phyloP scores from a whole-genome alignment of 805 yeast species.

The Trichomonascus vanleenenianus region DNA sequence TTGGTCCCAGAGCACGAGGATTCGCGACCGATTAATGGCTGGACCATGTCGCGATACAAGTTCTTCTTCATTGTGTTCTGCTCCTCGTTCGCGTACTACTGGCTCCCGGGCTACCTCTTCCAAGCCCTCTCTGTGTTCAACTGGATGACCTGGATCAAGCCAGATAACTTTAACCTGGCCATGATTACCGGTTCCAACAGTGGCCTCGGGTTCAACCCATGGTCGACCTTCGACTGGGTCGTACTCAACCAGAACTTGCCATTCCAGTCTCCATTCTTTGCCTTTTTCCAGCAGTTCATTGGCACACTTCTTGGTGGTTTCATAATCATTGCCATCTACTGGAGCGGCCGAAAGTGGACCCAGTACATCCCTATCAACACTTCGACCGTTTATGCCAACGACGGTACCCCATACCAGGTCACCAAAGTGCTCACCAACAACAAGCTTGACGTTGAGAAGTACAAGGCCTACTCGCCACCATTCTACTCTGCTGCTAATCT shows the following conservation, averaged over 20 bases:
- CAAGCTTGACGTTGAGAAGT: conserved; percentile 37
- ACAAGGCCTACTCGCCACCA: conserved; percentile 47
- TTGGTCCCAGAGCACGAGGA: conserved; percentile 23
- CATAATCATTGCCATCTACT: conserved; percentile 40
- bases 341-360: conserved; percentile 50
- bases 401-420: conserved; percentile 43
- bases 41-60: conserved; percentile 41
- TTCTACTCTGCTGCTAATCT: conserved; percentile 49
- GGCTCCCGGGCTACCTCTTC: conserved; percentile 55
- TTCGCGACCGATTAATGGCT: conserved; percentile 30
- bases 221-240: conserved; percentile 35
- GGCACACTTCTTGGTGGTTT: conserved; percentile 39
- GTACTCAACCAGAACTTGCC: conserved; percentile 35
- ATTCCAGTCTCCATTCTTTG: conserved; percentile 49
- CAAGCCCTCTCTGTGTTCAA: conserved; percentile 47
- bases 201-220: conserved; percentile 34
- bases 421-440: conserved; percentile 34
- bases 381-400: conserved; percentile 45
- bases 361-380: conserved; percentile 54
- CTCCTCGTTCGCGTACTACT: conserved; percentile 41
- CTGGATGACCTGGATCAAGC: conserved; percentile 55
- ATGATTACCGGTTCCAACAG: conserved; percentile 36
- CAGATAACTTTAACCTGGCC: conserved; percentile 43
- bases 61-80: conserved; percentile 35
- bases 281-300: conserved; percentile 37